Evolutionary conservation across 2,329 filamentous ascomycete genomes (phyloP).

Genomic region (Colletotrichum incanum): DNA sequence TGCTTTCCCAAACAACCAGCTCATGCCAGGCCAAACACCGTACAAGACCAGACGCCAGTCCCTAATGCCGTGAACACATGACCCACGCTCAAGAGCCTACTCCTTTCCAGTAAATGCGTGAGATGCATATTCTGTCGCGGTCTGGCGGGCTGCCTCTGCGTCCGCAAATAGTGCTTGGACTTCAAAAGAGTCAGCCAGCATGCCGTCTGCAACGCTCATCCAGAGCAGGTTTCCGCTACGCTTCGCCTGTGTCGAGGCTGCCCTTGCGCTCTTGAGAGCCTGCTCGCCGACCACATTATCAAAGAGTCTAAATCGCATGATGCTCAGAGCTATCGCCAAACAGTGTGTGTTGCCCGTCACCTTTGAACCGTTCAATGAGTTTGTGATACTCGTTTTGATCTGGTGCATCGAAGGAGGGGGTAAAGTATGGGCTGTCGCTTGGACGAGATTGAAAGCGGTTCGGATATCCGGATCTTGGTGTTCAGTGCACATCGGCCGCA

Average conservation of each 20-base stretch:
- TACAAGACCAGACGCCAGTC: slow-evolving; percentile 40
- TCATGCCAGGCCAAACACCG: slow-evolving; percentile 38
- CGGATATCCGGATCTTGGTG: slow-evolving; percentile 83
- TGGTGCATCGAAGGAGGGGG: slow-evolving; percentile 79
- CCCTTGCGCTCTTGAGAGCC: slow-evolving; percentile 82
- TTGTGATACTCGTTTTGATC: slow-evolving; percentile 84
- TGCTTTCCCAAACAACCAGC: slow-evolving; percentile 39
- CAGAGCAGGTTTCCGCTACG: slow-evolving; percentile 81
- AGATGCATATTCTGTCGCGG: slow-evolving; percentile 59
- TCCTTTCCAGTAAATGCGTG: slow-evolving; percentile 57
- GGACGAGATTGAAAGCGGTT: slow-evolving; percentile 83
- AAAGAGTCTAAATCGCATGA: slow-evolving; percentile 89
- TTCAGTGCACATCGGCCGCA: slow-evolving; percentile 77
- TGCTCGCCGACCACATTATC: slow-evolving; percentile 86
- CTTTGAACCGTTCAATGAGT: slow-evolving; percentile 79
- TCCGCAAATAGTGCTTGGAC: slow-evolving; percentile 75
- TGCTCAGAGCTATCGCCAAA: slow-evolving; percentile 85
- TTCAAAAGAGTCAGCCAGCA: slow-evolving; percentile 83
- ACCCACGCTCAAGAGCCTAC: slow-evolving; percentile 21
- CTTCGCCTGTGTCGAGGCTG: slow-evolving; percentile 77
- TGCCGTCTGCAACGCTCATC: slow-evolving; percentile 85
- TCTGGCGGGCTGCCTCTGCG: slow-evolving; percentile 58
- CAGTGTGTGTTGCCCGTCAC: slow-evolving; percentile 83
- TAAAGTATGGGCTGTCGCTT: slow-evolving; percentile 76
- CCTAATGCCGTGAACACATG: slow-evolving; percentile 32